phyloP scores from a whole-genome alignment of 164 flowering plant species.

The Cinnamomum micranthum region DNA sequence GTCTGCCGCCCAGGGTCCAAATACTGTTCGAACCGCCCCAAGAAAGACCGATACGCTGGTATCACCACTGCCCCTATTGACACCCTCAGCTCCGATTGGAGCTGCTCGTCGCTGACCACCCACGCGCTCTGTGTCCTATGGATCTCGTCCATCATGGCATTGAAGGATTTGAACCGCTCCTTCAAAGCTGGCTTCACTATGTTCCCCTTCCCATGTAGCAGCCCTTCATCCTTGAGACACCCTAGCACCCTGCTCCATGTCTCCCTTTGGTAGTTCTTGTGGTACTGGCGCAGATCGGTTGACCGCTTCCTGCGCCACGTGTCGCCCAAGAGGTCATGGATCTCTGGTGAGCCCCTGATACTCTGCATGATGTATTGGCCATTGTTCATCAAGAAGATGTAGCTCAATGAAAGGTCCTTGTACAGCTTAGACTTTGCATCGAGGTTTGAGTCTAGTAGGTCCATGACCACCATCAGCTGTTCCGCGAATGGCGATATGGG shows the following conservation, averaged over 20 bases:
- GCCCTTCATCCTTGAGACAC: slow-evolving; percentile 58
- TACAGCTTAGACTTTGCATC: slow-evolving; percentile 67
- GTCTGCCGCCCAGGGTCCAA: slow-evolving; percentile 59
- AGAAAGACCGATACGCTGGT: slow-evolving; percentile 85
- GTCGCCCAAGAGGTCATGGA: slow-evolving; percentile 56
- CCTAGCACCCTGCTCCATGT: slow-evolving; percentile 66
- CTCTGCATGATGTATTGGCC: slow-evolving; percentile 77
- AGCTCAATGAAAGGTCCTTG: slow-evolving; percentile 50
- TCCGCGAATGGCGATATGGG: slow-evolving; percentile 40
- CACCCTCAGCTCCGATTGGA: slow-evolving; percentile 77
- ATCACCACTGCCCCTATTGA: slow-evolving; percentile 70
- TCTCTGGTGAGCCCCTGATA: slow-evolving; percentile 59
- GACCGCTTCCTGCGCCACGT: slow-evolving; percentile 58
- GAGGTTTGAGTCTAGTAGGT: slow-evolving; percentile 53
- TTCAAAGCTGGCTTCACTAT: slow-evolving; percentile 56
- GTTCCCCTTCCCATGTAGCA: slow-evolving; percentile 43
- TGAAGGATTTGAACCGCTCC: slow-evolving; percentile 78
- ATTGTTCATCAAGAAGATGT: slow-evolving; percentile 89
- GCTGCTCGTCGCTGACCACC: slow-evolving; percentile 88
- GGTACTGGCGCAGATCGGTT: slow-evolving; percentile 59
- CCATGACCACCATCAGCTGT: slow-evolving; percentile 51
- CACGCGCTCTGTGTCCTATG: slow-evolving; percentile 81
- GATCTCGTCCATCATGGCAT: slow-evolving; percentile 67
- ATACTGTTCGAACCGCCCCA: slow-evolving; percentile 65
- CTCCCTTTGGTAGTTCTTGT: slow-evolving; percentile 75